Conservation (phyloP, 2,329 filamentous ascomycete species). For the Aspergillus transmontanensis region DNA sequence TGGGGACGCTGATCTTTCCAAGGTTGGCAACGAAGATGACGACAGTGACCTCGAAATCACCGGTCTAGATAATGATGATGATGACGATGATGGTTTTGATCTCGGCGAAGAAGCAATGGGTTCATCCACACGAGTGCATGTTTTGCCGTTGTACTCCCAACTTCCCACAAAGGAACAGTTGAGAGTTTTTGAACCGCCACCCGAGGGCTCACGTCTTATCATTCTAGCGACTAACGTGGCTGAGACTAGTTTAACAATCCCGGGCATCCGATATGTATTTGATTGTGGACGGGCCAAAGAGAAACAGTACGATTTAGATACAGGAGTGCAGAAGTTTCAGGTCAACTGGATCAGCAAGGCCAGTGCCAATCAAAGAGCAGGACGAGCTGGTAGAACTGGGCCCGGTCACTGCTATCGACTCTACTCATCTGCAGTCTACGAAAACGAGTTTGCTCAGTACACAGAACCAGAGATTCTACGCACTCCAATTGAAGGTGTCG, state of each 20-base stretch:
- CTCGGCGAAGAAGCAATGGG: conserved; percentile 62
- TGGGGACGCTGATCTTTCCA: conserved; percentile 56
- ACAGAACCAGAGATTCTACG: conserved; percentile 85
- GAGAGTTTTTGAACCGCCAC: conserved; percentile 81
- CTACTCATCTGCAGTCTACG: conserved; percentile 93
- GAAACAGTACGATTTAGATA: conserved; percentile 81
- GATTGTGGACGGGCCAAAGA: conserved; percentile 93
- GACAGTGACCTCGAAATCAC: conserved; percentile 64
- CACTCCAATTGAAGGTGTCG: conserved; percentile 89
- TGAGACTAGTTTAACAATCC: conserved; percentile 95
- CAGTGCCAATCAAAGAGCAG: conserved; percentile 85
- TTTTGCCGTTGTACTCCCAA: conserved; percentile 92
- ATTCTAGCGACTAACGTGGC: conserved; percentile 95
- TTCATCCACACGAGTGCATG: conserved; percentile 72
- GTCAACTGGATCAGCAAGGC: conserved; percentile 98
- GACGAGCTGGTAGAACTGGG: conserved; percentile 91
- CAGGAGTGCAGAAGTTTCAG: conserved; percentile 93
- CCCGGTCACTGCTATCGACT: conserved; percentile 94
- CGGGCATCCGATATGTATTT: conserved; percentile 92
- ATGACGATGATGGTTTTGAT: conserved; percentile 68
- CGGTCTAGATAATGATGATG: conserved; percentile 60
- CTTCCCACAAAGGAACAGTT: conserved; percentile 89
- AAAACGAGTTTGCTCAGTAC: conserved; percentile 80
- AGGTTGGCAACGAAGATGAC: conserved; percentile 55
- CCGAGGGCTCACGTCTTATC: conserved; percentile 80